A percentile compares a stretch with the other conserved stretches of the same genome.
Evolutionary conservation across 495 filamentous ascomycete genomes (phyloP).

Genomic region (Cercophora samala): DNA sequence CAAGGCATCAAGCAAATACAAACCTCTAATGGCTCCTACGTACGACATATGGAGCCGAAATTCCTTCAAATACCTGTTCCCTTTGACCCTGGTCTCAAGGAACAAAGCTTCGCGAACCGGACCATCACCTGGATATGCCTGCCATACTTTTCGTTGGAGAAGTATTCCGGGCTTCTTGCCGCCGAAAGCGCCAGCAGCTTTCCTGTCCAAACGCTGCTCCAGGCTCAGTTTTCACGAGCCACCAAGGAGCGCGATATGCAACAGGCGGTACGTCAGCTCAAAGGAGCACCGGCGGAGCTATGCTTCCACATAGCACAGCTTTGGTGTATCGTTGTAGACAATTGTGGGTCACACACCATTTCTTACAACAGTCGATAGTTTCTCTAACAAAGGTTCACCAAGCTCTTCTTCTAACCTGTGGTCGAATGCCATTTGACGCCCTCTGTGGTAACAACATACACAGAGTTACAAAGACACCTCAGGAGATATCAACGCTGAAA

Average conservation of each 20-base stretch:
- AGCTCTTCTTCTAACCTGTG: slow-evolving; percentile 30
- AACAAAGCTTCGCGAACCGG: slow-evolving; percentile 17
- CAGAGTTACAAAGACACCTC: slow-evolving; percentile 2
- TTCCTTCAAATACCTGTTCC: slow-evolving; percentile 28
- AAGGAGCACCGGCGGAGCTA: slow-evolving; percentile 21
- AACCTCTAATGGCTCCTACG: slow-evolving; percentile 24
- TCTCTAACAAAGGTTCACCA: neutral
- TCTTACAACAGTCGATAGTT: neutral
- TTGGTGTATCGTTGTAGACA: slow-evolving; percentile 39
- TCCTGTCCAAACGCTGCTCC: slow-evolving; percentile 36
- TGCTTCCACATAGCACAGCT: slow-evolving; percentile 43
- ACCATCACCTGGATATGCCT: slow-evolving; percentile 37
- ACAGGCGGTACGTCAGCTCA: slow-evolving; percentile 37
- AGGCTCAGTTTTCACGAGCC: slow-evolving; percentile 34
- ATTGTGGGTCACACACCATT: slow-evolving; percentile 25
- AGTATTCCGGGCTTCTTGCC: slow-evolving; percentile 32
- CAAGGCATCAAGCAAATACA: slow-evolving; percentile 29
- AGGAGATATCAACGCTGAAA: slow-evolving; percentile 1
- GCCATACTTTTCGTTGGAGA: slow-evolving; percentile 40
- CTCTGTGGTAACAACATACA: slow-evolving; percentile 22
- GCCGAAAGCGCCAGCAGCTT: slow-evolving; percentile 27
- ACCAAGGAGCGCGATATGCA: slow-evolving; percentile 37
- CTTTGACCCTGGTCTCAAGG: slow-evolving; percentile 21
- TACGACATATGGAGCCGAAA: slow-evolving; percentile 33
- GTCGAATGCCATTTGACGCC: slow-evolving; percentile 21